phyloP scores from a whole-genome alignment of 257 asterid genomes.

The Jaltomata sinuosa region DNA sequence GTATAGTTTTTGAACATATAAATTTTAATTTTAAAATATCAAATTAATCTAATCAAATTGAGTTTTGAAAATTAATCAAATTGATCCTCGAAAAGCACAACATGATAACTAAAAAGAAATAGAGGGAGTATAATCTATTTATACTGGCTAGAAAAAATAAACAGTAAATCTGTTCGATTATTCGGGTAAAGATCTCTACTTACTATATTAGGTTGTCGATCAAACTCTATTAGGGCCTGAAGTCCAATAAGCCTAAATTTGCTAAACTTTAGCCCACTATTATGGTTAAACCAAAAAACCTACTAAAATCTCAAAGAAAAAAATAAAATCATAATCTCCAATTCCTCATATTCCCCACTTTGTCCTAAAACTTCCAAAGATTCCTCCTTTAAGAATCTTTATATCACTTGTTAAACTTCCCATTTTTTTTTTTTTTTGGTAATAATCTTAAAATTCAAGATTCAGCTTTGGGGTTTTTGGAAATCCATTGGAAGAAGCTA shows the following conservation, averaged over 20 bases:
- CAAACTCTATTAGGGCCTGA: background rate
- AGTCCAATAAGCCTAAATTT: background rate
- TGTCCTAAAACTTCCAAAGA: background rate
- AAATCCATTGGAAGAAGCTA: background rate
- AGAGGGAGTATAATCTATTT: too few species aligned
- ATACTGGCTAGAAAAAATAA: too few species aligned
- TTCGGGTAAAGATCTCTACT: too few species aligned
- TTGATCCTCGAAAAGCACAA: too few species aligned
- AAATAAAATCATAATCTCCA: too few species aligned
- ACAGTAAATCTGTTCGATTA: too few species aligned
- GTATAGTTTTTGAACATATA: too few species aligned
- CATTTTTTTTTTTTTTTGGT: background rate
- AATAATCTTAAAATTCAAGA: too few species aligned
- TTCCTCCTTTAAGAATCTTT: background rate
- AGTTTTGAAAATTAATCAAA: too few species aligned
- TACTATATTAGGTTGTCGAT: background rate
- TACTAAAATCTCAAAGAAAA: background rate
- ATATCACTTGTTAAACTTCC: background rate
- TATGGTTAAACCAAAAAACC: background rate
- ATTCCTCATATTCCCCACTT: background rate
- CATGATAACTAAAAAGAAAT: too few species aligned
- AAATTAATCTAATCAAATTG: too few species aligned
- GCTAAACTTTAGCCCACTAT: background rate
- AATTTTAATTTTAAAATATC: too few species aligned
- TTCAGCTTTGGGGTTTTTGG: constrained; percentile 5